Conservation (phyloP, 768 basidiomycete genomes). For the Panellus pusillus region DNA sequence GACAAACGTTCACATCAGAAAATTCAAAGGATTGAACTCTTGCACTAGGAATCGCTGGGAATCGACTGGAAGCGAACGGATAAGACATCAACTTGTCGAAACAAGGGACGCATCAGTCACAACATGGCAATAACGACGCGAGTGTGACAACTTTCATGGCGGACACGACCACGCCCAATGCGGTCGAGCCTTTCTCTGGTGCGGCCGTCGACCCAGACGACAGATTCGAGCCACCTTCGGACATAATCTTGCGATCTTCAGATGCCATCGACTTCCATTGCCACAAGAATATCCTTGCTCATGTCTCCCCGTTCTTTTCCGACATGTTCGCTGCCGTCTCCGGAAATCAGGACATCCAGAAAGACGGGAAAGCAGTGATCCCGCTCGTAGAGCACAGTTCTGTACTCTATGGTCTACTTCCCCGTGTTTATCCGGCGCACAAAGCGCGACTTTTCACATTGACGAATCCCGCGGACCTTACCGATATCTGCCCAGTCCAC, state of each 20-base stretch:
- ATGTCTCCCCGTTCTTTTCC: slow-evolving; percentile 10
- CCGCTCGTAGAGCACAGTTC: not conserved
- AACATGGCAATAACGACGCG: too few relatives aligned
- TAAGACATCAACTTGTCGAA: too few relatives aligned
- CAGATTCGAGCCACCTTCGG: slow-evolving; percentile 3
- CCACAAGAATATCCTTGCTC: slow-evolving; percentile 9
- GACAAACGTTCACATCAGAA: too few relatives aligned
- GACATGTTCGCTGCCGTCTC: slow-evolving; percentile 12
- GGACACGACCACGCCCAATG: not conserved
- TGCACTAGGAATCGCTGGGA: too few relatives aligned
- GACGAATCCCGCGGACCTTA: not conserved
- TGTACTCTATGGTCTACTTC: slow-evolving; percentile 5
- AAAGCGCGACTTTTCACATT: not conserved
- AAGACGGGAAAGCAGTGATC: slow-evolving; percentile 9
- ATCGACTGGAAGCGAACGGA: too few relatives aligned
- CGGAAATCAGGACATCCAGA: slow-evolving; percentile 10
- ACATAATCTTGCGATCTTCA: slow-evolving; percentile 9
- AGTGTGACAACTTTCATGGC: not conserved
- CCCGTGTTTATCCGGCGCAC: slow-evolving; percentile 11
- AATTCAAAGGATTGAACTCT: too few relatives aligned
- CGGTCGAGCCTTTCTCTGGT: slow-evolving; percentile 8
- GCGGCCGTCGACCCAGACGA: not conserved
- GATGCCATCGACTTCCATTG: slow-evolving; percentile 13
- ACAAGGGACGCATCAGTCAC: too few relatives aligned
- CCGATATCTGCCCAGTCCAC: slow-evolving; percentile 9